phyloP scores from a whole-genome alignment of 768 basidiomycete species.

The Clitopilus hobsonii region DNA sequence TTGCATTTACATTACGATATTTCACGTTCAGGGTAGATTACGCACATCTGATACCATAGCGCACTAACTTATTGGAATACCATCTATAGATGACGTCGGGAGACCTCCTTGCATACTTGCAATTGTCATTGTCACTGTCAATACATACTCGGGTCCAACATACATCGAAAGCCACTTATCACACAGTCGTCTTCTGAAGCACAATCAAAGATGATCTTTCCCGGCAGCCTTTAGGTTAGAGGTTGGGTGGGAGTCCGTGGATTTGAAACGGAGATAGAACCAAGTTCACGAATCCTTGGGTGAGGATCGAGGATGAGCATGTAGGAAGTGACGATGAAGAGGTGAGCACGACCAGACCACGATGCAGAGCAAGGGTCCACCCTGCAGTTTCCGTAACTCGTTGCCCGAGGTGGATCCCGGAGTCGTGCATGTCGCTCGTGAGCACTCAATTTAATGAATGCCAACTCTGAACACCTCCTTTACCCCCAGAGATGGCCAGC shows the following conservation, averaged over 20 bases:
- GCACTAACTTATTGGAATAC: not conserved
- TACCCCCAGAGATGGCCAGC: slow-evolving; percentile 40
- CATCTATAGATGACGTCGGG: not conserved
- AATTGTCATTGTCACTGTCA: not conserved
- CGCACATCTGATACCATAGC: not conserved
- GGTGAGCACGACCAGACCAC: not conserved
- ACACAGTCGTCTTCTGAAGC: not conserved
- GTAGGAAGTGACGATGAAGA: not conserved
- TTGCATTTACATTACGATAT: slow-evolving; percentile 15
- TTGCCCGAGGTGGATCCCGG: slow-evolving; percentile 27
- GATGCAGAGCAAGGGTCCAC: not conserved
- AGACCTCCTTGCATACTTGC: not conserved
- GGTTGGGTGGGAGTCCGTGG: no score
- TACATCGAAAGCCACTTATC: not conserved
- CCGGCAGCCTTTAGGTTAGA: no score
- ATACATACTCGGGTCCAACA: not conserved
- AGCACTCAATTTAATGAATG: slow-evolving; percentile 30
- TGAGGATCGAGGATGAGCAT: not conserved
- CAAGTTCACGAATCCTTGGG: no score
- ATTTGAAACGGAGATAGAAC: no score
- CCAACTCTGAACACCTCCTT: slow-evolving; percentile 52
- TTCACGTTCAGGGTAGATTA: not conserved
- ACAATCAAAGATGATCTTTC: not conserved
- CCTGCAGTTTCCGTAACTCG: not conserved
- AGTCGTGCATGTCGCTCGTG: slow-evolving; percentile 32